These are phyloP conservation scores for Boechera retrofracta DNA, from an alignment of 345 rosid genomes.

Conservation along the genomic window DNA sequence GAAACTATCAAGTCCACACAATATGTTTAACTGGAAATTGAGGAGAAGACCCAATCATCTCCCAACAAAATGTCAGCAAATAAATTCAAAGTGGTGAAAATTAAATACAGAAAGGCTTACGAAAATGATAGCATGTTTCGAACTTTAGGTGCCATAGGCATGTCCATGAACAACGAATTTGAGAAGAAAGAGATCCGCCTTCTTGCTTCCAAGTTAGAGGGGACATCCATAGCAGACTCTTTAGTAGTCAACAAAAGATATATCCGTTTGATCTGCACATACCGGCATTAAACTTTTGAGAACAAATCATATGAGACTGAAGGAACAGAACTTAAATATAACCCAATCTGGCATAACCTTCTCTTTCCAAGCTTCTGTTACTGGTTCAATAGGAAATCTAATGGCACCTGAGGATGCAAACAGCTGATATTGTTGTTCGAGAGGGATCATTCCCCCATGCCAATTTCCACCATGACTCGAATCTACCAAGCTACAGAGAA, in stretches of 20 bases:
- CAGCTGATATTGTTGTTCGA: conserved; percentile 70
- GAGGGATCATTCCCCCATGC: conserved; percentile 64
- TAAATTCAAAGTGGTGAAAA: conserved; percentile 15
- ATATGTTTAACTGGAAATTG: conserved; percentile 4
- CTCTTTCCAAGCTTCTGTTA: conserved; percentile 95
- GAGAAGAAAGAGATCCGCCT: conserved; percentile 98
- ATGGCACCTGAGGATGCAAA: conserved; percentile 97
- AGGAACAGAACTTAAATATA: conserved; percentile 13
- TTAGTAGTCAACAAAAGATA: conserved; percentile 87
- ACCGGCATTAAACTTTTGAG: conserved; percentile 14
- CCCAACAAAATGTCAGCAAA: conserved; percentile 5
- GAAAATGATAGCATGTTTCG: conserved; percentile 99
- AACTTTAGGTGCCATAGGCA: conserved; percentile 98
- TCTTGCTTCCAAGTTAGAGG: conserved; percentile 97
- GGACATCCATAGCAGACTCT: conserved; percentile 99
- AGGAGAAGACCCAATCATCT: conserved; percentile 13
- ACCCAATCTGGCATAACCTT: conserved; percentile 56
- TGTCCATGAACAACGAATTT: conserved; percentile 96
- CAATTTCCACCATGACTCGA: conserved; percentile 76
- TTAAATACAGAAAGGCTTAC: conserved; percentile 58
- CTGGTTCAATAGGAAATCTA: conserved; percentile 71
- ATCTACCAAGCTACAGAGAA: conserved; percentile 63
- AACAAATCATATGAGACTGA: conserved; percentile 5
- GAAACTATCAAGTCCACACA: conserved; percentile 16
- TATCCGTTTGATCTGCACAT: conserved; percentile 74